phyloP scores from a whole-genome alignment of 768 basidiomycete genomes.

The Lyophyllum shimeji region DNA sequence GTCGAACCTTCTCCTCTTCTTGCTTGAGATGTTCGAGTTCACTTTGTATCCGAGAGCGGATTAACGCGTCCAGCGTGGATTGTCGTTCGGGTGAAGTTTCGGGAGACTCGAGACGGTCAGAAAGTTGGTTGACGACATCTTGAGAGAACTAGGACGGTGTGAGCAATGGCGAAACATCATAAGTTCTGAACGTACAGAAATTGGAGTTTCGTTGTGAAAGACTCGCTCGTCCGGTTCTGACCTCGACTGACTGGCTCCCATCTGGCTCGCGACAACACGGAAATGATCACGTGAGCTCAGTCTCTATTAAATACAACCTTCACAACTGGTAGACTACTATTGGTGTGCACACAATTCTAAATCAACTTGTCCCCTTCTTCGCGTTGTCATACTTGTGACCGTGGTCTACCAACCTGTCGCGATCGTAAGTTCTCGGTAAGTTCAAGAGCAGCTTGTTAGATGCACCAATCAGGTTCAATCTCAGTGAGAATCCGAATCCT shows the following conservation, averaged over 20 bases:
- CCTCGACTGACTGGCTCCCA: conserved; percentile 75
- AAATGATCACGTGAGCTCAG: not conserved
- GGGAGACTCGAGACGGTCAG: conserved; percentile 59
- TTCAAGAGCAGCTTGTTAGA: not conserved
- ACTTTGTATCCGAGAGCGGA: conserved; percentile 68
- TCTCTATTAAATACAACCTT: no score
- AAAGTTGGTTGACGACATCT: conserved; percentile 77
- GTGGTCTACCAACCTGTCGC: conserved; percentile 33
- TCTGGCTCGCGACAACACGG: conserved; percentile 22
- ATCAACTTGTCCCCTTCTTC: not conserved
- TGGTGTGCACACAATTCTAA: not conserved
- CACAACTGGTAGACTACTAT: no score
- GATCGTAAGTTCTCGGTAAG: not conserved
- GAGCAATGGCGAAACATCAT: not conserved
- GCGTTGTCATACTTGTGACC: conserved; percentile 27
- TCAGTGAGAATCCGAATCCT: conserved; percentile 93
- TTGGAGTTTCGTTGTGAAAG: conserved; percentile 50
- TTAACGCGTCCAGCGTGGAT: conserved; percentile 67
- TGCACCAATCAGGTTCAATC: conserved; percentile 91
- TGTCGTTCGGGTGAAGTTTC: conserved; percentile 69
- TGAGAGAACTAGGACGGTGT: conserved; percentile 65
- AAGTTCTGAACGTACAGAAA: conserved; percentile 41
- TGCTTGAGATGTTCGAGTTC: conserved; percentile 65
- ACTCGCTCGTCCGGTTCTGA: conserved; percentile 55
- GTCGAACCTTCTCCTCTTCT: conserved; percentile 68